A percentile compares a stretch with the other conserved stretches of the same genome.
Evolutionary conservation across 345 rosid genomes (phyloP).

Genomic region (Punica granatum): DNA sequence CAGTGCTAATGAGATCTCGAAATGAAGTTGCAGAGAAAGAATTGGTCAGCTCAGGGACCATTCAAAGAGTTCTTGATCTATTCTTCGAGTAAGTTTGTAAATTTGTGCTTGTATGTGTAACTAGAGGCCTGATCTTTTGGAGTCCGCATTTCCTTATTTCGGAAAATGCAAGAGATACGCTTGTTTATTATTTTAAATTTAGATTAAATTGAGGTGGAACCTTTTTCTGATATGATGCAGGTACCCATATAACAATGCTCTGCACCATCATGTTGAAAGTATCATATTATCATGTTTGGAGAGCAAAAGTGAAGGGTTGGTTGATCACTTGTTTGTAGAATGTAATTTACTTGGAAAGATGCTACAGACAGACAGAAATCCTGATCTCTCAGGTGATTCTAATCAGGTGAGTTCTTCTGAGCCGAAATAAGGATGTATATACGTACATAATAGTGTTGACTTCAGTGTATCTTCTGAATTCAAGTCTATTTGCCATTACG

Average conservation of each 20-base stretch:
- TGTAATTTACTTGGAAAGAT: slow-evolving; percentile 73
- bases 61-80: slow-evolving; percentile 64
- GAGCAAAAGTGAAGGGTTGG: slow-evolving; percentile 50
- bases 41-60: slow-evolving; percentile 73
- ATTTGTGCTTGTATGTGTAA: slow-evolving; percentile 2
- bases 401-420: slow-evolving; percentile 23
- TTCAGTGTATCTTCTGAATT: not conserved
- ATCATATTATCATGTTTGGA: slow-evolving; percentile 78
- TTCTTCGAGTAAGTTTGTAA: slow-evolving; percentile 68
- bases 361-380: slow-evolving; percentile 62
- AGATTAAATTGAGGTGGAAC: not conserved
- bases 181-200: not conserved
- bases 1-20: slow-evolving; percentile 68
- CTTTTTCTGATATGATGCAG: slow-evolving; percentile 26
- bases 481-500: not conserved
- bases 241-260: slow-evolving; percentile 91
- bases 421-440: not conserved
- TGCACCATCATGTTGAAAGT: slow-evolving; percentile 97
- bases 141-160: too few species aligned
- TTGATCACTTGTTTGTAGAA: slow-evolving; percentile 70
- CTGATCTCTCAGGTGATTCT: slow-evolving; percentile 43
- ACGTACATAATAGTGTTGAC: not conserved
- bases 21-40: slow-evolving; percentile 82
- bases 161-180: slow-evolving; percentile 15
- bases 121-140: not conserved